Percentiles rank a stretch among this genome's conserved stretches.
phyloP scores from a whole-genome alignment of 306 rosid genomes.

The Quercus variabilis region DNA sequence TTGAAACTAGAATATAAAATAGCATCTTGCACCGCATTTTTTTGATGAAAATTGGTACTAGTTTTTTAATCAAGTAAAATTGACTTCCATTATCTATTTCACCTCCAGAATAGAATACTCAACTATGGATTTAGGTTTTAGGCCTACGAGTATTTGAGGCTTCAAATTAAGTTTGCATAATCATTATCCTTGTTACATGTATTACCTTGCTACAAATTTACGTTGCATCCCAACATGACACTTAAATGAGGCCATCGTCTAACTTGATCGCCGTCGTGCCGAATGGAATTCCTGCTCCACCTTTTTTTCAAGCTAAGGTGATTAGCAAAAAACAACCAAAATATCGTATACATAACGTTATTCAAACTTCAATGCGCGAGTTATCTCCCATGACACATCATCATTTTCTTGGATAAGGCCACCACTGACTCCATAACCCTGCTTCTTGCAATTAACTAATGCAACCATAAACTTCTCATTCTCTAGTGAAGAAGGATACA shows the following conservation, averaged over 20 bases:
- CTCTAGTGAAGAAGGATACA: slow-evolving; percentile 71
- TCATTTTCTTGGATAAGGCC: slow-evolving; percentile 34
- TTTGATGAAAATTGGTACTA: too few relatives aligned
- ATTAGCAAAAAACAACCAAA: not conserved
- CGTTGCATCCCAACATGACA: too few relatives aligned
- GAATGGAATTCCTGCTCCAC: not conserved
- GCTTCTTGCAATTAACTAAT: slow-evolving; percentile 51
- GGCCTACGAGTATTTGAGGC: too few relatives aligned
- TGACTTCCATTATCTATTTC: too few relatives aligned
- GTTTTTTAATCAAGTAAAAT: too few relatives aligned
- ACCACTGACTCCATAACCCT: slow-evolving; percentile 14
- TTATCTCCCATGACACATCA: slow-evolving; percentile 72
- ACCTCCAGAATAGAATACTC: too few relatives aligned
- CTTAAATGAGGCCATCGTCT: not conserved
- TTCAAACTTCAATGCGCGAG: slow-evolving; percentile 71
- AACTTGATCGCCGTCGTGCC: not conserved
- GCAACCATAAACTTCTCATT: slow-evolving; percentile 83
- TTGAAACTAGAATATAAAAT: too few relatives aligned
- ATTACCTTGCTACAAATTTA: too few relatives aligned
- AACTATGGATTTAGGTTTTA: too few relatives aligned
- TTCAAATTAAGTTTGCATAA: too few relatives aligned
- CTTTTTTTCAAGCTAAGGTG: not conserved
- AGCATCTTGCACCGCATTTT: too few relatives aligned
- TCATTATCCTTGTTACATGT: too few relatives aligned
- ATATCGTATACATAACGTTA: slow-evolving; percentile 5